Evolutionary conservation across 352 stramenopile species (phyloP).

Genomic region (Globisporangium sylvaticum): DNA sequence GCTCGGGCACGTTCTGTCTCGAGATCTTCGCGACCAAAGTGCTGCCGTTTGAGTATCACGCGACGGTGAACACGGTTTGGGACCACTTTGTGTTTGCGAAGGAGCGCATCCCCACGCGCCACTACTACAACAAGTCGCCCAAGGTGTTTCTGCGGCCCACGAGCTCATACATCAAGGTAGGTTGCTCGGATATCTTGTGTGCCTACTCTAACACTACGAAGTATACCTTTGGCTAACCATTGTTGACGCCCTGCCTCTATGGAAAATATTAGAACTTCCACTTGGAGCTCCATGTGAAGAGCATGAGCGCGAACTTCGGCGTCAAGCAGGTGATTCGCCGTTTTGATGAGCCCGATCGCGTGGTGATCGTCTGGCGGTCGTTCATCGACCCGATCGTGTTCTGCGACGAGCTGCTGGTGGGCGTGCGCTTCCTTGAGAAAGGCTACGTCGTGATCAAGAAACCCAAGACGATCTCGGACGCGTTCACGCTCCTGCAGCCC

Average conservation of each 20-base stretch:
- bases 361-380: slow-evolving; percentile 43
- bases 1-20: slow-evolving; percentile 24
- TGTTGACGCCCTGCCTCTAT: background rate
- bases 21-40: slow-evolving; percentile 29
- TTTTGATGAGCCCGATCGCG: slow-evolving; percentile 29
- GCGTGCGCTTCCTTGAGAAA: slow-evolving; percentile 35
- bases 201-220: background rate
- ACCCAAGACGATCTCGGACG: background rate
- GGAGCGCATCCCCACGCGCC: slow-evolving; percentile 22
- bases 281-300: slow-evolving; percentile 31
- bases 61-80: slow-evolving; percentile 32
- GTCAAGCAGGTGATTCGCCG: slow-evolving; percentile 33
- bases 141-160: slow-evolving; percentile 14
- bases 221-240: too few species aligned
- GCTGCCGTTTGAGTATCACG: slow-evolving; percentile 27
- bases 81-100: slow-evolving; percentile 32
- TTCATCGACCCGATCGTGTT: slow-evolving; percentile 42
- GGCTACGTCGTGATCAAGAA: slow-evolving; percentile 40
- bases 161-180: slow-evolving; percentile 12
- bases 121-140: slow-evolving; percentile 29
- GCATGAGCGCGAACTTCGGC: slow-evolving; percentile 30
- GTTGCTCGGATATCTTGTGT: background rate
- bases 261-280: slow-evolving; percentile 19
- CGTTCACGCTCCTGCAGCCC: slow-evolving; percentile 17
- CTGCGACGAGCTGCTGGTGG: slow-evolving; percentile 30